These are phyloP conservation scores for Colletotrichum scovillei DNA, from an alignment of 2,329 filamentous ascomycete species.

Conservation along the genomic window DNA sequence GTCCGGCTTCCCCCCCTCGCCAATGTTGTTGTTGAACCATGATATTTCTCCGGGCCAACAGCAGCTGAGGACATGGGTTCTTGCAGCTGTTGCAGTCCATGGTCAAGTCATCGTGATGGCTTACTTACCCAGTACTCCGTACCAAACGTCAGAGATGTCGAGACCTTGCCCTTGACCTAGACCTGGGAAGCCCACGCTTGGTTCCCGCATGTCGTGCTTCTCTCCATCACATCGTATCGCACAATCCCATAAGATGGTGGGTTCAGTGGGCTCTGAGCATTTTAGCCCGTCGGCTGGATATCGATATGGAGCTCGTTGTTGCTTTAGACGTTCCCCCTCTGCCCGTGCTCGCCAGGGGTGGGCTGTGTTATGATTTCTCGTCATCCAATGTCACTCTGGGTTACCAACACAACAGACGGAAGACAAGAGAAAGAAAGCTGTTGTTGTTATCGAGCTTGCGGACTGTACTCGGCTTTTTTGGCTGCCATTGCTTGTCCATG, in stretches of 20 bases:
- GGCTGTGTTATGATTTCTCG: not conserved
- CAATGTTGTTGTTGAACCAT: conserved; percentile 21
- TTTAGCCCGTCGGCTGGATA: not conserved
- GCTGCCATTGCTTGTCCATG: not conserved
- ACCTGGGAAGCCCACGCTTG: conserved; percentile 8
- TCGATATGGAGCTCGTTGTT: conserved; percentile 6
- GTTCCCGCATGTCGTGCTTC: conserved; percentile 32
- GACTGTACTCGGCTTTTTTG: not conserved
- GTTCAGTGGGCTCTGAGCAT: not conserved
- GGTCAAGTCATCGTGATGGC: conserved; percentile 16
- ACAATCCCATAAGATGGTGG: not conserved
- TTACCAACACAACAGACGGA: not conserved
- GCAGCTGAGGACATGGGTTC: conserved; percentile 28
- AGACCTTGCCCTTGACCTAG: not conserved
- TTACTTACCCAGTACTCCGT: not conserved
- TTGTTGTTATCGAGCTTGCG: not conserved
- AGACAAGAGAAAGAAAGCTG: not conserved
- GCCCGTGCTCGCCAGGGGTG: not conserved
- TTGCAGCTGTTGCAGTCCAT: not conserved
- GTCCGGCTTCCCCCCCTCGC: not conserved
- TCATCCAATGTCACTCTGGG: not conserved
- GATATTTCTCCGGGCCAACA: conserved; percentile 33
- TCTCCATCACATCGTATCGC: conserved; percentile 9
- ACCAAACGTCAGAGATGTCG: not conserved
- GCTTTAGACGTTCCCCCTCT: not conserved